Percentiles rank a stretch among this genome's conserved stretches.
phyloP scores from a whole-genome alignment of 768 basidiomycete species.

The Melanogaster broomeanus region DNA sequence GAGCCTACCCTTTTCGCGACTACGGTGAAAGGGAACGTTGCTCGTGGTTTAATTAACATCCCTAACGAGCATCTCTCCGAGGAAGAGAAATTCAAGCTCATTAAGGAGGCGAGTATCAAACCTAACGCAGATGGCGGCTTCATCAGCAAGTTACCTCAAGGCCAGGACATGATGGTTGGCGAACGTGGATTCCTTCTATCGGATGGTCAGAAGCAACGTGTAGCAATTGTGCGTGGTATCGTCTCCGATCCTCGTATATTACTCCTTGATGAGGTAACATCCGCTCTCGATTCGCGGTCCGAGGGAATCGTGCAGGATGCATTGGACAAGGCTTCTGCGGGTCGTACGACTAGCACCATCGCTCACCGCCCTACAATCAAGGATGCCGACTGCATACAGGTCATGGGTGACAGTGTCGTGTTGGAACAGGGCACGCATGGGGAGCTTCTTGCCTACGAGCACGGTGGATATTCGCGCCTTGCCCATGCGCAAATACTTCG shows the following conservation, averaged over 20 bases:
- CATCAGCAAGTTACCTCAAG: slow-evolving; percentile 74
- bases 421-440: slow-evolving; percentile 81
- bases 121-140: slow-evolving; percentile 91
- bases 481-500: slow-evolving; percentile 80
- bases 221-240: slow-evolving; percentile 88
- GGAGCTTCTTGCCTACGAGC: slow-evolving; percentile 56
- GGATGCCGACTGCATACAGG: slow-evolving; percentile 80
- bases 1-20: slow-evolving; percentile 88
- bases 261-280: slow-evolving; percentile 88
- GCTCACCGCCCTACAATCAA: slow-evolving; percentile 84
- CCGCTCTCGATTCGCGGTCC: slow-evolving; percentile 86
- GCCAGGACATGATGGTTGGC: slow-evolving; percentile 87
- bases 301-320: slow-evolving; percentile 91
- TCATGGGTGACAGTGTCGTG: slow-evolving; percentile 86
- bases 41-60: slow-evolving; percentile 82
- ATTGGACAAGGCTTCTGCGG: slow-evolving; percentile 79
- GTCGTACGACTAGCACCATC: slow-evolving; percentile 80
- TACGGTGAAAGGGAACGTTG: slow-evolving; percentile 79
- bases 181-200: slow-evolving; percentile 85
- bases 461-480: slow-evolving; percentile 72
- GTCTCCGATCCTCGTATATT: slow-evolving; percentile 86
- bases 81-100: slow-evolving; percentile 74
- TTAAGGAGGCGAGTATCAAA: slow-evolving; percentile 86
- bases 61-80: slow-evolving; percentile 62
- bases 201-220: slow-evolving; percentile 86